These are phyloP conservation scores for Acanthamoeba quina DNA, from an alignment of 208 protist species.

Conservation along the genomic window DNA sequence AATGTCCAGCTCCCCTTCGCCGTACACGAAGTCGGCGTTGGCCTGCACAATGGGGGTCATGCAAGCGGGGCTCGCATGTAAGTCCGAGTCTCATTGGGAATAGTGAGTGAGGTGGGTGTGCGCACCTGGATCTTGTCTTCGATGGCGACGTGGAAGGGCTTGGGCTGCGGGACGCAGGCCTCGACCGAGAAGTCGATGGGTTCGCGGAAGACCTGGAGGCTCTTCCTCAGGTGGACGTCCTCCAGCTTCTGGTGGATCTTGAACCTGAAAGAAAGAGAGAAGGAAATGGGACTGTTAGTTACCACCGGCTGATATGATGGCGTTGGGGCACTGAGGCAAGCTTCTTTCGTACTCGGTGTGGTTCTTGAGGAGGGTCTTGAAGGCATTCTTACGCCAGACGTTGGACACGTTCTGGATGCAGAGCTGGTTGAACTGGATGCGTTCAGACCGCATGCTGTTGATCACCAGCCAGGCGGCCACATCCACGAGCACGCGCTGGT, in stretches of 20 bases:
- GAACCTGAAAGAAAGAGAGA: not conserved
- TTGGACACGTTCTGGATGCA: constrained; percentile 93
- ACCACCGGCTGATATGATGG: not conserved
- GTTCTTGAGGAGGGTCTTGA: constrained; percentile 89
- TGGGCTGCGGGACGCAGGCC: constrained; percentile 71
- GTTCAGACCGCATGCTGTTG: constrained; percentile 93
- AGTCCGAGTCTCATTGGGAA: no score
- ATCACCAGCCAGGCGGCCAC: constrained; percentile 94
- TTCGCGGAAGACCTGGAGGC: constrained; percentile 79
- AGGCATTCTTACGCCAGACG: constrained; percentile 93
- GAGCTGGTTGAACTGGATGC: constrained; percentile 91
- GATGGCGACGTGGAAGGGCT: constrained; percentile 72
- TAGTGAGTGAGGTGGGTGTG: not conserved
- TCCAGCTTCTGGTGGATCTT: constrained; percentile 34
- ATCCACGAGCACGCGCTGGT: constrained; percentile 87
- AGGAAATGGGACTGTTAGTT: not conserved
- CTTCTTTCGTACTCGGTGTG: constrained; percentile 20
- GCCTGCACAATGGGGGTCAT: not conserved
- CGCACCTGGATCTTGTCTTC: constrained; percentile 54
- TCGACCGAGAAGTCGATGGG: constrained; percentile 79
- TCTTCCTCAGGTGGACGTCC: constrained; percentile 58
- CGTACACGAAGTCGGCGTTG: constrained; percentile 69
- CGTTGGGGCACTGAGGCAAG: not conserved
- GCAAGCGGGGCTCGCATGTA: no score
- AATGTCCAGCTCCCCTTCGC: constrained; percentile 69